Conservation (phyloP, 495 filamentous ascomycete genomes). For the Rostrohypoxylon terebratum region DNA sequence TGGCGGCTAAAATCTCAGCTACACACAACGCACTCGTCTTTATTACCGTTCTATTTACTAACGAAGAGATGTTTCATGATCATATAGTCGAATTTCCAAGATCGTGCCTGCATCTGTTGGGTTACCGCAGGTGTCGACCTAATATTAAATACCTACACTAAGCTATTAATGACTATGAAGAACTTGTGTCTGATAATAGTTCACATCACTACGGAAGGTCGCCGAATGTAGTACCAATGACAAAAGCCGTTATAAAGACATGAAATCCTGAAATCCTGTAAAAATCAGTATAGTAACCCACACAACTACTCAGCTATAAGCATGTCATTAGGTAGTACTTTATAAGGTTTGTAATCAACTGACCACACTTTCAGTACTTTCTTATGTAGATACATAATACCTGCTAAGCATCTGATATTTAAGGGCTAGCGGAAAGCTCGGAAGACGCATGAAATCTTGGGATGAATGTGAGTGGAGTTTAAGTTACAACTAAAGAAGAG, state of each 20-base stretch:
- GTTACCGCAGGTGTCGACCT: background rate
- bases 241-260: too few relatives aligned
- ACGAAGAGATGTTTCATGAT: background rate
- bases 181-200: too few relatives aligned
- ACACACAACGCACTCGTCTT: background rate
- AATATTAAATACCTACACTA: background rate
- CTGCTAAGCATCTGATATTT: background rate
- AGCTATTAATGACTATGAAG: too few relatives aligned
- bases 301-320: too few relatives aligned
- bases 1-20: background rate
- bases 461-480: background rate
- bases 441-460: background rate
- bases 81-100: background rate
- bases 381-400: too few relatives aligned
- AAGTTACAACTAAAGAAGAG: background rate
- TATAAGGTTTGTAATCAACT: too few relatives aligned
- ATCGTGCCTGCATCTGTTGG: background rate
- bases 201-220: too few relatives aligned
- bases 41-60: background rate
- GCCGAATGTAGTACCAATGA: too few relatives aligned
- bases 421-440: background rate
- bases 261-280: too few relatives aligned
- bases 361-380: too few relatives aligned
- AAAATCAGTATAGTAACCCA: too few relatives aligned
- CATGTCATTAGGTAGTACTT: too few relatives aligned